Evolutionary conservation across 495 filamentous ascomycete species (phyloP), one percentile per base, ranked within the genome.

Genomic region (Penicillium herquei): DNA sequence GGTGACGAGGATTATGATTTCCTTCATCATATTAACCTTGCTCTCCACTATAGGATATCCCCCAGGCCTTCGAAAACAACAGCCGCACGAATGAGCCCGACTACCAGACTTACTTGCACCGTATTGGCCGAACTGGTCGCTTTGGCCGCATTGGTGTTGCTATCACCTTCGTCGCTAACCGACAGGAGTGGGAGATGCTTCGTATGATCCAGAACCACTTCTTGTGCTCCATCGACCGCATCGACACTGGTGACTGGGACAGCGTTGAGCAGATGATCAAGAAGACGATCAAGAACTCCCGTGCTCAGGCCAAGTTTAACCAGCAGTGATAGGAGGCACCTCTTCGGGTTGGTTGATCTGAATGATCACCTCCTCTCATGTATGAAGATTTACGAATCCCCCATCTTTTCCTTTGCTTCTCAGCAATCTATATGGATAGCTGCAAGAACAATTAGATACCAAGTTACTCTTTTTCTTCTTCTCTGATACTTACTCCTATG

Each of bases 111-210:
- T 99, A 99, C 67, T 88, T 99, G 39, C 94, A 99, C 81, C 89
- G 94, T 70, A 98, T 98, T 67, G 94, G 94, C 54, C 90, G 94
- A 67, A 98, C 95, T 1, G 95, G 95, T 50, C 90, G 95, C 41
- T 99, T 98, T 66, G 95, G 95, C 30, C 91, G 93, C 67, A 90
- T 96, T n/a, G 95, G 95, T 61, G 92, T 98, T 55, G 88, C 88
- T 37, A 92, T 99, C 63, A 89, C 84, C 55, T 96, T 99, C 59
- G 89, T 99, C 31, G 84, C 87, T 39, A 90, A 92, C 74, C 80
- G 80, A 52, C 80, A 81, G 53, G 91, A 87, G 65, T 96, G 83
- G 81, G 57, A 78, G 7, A 87, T 89, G 67, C 80, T 98, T 16
- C 81, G 83, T 43, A 70, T 85, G 33, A 99, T 99, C 63, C 84